These are phyloP conservation scores for Melampsora larici-populina DNA, from an alignment of 1,284 basidiomycete genomes.

Conservation along the genomic window DNA sequence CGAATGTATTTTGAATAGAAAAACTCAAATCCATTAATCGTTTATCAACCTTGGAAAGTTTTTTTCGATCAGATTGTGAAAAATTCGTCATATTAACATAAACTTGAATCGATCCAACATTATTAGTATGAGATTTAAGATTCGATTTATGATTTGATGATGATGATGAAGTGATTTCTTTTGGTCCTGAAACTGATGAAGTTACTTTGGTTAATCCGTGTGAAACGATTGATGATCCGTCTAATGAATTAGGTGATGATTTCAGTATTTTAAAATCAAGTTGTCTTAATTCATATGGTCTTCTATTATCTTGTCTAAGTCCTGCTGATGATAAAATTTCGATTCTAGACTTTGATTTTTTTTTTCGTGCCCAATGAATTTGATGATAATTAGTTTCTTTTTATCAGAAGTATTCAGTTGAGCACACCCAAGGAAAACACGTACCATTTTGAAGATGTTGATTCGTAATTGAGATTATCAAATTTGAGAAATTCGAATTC, in stretches of 20 bases:
- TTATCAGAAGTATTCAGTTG: too few relatives aligned
- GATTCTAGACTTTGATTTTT: constrained; percentile 5
- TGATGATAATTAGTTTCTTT: too few relatives aligned
- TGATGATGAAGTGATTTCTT: constrained; percentile 65
- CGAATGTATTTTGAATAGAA: constrained; percentile 86
- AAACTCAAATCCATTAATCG: constrained; percentile 82
- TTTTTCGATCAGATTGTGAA: constrained; percentile 67
- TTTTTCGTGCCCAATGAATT: too few relatives aligned
- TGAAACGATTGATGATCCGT: constrained; percentile 76
- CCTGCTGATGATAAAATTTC: constrained; percentile 48
- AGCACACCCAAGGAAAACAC: too few relatives aligned
- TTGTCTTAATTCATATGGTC: constrained; percentile 82
- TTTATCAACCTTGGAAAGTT: constrained; percentile 77
- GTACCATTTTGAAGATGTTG: too few relatives aligned
- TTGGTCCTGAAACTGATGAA: constrained; percentile 83
- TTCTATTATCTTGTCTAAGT: constrained; percentile 79
- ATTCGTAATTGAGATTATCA: too few relatives aligned
- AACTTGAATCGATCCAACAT: constrained; percentile 78
- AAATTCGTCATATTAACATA: constrained; percentile 81
- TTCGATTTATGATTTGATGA: constrained; percentile 66
- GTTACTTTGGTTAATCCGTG: constrained; percentile 87
- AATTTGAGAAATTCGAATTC: too few relatives aligned
- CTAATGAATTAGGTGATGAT: constrained; percentile 61
- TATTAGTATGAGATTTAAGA: constrained; percentile 63
- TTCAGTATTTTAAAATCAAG: constrained; percentile 71